Evolutionary conservation across 495 filamentous ascomycete species (phyloP).

Genomic region (Podospora fimiseda): DNA sequence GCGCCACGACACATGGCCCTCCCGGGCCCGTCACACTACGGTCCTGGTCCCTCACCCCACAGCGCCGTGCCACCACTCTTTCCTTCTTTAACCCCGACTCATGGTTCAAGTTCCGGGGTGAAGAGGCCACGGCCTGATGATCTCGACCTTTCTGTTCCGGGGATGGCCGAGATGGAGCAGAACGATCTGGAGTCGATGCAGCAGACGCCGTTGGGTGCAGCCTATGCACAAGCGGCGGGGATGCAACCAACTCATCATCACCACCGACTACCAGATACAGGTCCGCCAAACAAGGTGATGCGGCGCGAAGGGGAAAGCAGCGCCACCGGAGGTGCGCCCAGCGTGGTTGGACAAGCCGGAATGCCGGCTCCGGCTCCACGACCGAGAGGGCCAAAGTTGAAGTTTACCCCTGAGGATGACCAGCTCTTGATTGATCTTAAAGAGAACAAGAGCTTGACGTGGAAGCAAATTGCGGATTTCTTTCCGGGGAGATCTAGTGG

Average conservation of each 20-base stretch:
- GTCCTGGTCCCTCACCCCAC: slow-evolving; percentile 37
- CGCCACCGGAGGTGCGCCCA: slow-evolving; percentile 50
- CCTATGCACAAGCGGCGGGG: slow-evolving; percentile 35
- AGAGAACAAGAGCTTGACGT: slow-evolving; percentile 85
- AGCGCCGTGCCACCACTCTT: slow-evolving; percentile 39
- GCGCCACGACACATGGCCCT: slow-evolving; percentile 43
- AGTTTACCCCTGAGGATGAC: slow-evolving; percentile 88
- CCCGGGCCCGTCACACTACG: slow-evolving; percentile 40
- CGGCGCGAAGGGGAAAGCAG: slow-evolving; percentile 44
- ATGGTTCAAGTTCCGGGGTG: slow-evolving; percentile 34
- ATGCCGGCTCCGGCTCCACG: slow-evolving; percentile 73
- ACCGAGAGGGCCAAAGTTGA: slow-evolving; percentile 77
- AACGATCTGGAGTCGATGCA: slow-evolving; percentile 45
- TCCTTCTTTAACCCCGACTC: slow-evolving; percentile 38
- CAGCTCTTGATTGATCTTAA: slow-evolving; percentile 77
- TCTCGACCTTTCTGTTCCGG: slow-evolving; percentile 45
- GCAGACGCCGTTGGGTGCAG: slow-evolving; percentile 38
- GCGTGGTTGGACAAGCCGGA: slow-evolving; percentile 70
- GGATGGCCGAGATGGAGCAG: slow-evolving; percentile 43
- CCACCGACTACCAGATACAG: slow-evolving; percentile 63
- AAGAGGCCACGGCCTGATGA: slow-evolving; percentile 45
- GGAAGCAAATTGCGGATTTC: slow-evolving; percentile 94
- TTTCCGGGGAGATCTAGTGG: slow-evolving; percentile 84
- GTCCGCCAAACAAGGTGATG: slow-evolving; percentile 51
- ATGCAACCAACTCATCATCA: slow-evolving; percentile 58